Percentiles rank a stretch among this genome's conserved stretches.
These are phyloP conservation scores for Rosa persica DNA, from an alignment of 306 rosid genomes.

Conservation along the genomic window DNA sequence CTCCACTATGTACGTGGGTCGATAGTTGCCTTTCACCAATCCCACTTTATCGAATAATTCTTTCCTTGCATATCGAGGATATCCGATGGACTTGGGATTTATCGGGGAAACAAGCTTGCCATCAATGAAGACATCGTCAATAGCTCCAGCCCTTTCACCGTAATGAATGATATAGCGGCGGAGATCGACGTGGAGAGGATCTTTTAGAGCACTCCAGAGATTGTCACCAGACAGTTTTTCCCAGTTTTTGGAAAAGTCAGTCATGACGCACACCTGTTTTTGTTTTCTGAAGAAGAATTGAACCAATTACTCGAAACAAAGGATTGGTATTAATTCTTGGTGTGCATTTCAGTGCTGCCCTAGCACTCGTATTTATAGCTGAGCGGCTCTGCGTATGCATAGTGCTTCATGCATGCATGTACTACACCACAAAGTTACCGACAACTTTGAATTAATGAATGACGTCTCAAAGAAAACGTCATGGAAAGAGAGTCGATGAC, in stretches of 20 bases:
- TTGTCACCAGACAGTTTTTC: conserved; percentile 37
- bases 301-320: neutral
- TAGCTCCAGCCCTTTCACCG: conserved; percentile 67
- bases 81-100: conserved; percentile 18
- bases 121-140: conserved; percentile 45
- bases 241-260: conserved; percentile 19
- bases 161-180: conserved; percentile 48
- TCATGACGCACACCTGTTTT: neutral
- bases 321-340: neutral
- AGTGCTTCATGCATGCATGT: neutral
- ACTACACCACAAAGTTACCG: neutral
- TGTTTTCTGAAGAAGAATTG: neutral
- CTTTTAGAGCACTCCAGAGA: conserved; percentile 39
- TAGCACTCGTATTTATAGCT: neutral
- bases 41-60: conserved; percentile 47
- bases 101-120: neutral
- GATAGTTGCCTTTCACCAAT: conserved; percentile 32
- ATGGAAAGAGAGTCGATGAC: neutral
- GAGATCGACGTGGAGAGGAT: conserved; percentile 49
- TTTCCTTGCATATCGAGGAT: conserved; percentile 24
- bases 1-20: conserved; percentile 35
- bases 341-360: neutral
- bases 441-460: no score
- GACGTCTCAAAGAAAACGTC: neutral
- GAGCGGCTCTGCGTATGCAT: neutral